Percentiles rank a stretch among this genome's conserved stretches.
These are phyloP conservation scores for Silene noctiflora DNA, from an alignment of 179 eudicot species.

Conservation along the genomic window DNA sequence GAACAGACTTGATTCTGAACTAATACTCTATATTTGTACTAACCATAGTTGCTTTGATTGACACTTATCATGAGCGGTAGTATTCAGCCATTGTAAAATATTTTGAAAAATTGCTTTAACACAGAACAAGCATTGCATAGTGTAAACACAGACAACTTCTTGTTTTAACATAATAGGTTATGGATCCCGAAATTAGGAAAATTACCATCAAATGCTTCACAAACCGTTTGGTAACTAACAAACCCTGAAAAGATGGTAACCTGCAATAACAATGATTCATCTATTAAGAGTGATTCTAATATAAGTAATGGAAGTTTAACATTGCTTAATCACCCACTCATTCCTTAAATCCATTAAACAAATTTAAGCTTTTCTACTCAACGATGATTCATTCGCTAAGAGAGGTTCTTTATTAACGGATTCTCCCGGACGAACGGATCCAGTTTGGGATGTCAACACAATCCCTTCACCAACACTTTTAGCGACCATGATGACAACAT, in stretches of 20 bases:
- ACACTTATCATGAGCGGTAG: not conserved
- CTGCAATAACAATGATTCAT: constrained; percentile 37
- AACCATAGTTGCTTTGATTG: too few species aligned
- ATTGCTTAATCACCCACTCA: too few species aligned
- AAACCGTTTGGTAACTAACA: constrained; percentile 96
- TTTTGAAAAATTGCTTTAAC: not conserved
- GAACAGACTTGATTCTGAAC: not conserved
- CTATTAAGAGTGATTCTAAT: not conserved
- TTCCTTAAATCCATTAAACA: too few species aligned
- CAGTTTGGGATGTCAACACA: too few species aligned
- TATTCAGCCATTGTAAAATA: too few species aligned
- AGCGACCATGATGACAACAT: too few species aligned
- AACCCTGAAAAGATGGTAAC: constrained; percentile 92
- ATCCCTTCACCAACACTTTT: too few species aligned
- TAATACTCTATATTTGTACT: too few species aligned
- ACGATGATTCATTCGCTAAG: too few species aligned
- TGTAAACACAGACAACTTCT: not conserved
- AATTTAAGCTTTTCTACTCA: too few species aligned
- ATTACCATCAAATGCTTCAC: constrained; percentile 94
- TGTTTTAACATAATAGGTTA: not conserved
- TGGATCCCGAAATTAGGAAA: constrained; percentile 8
- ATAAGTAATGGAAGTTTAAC: not conserved
- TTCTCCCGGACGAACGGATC: too few species aligned
- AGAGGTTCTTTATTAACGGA: too few species aligned
- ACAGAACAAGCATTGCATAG: not conserved